phyloP scores from a whole-genome alignment of 1,284 basidiomycete genomes.

The Microbotryomycetes sp. region DNA sequence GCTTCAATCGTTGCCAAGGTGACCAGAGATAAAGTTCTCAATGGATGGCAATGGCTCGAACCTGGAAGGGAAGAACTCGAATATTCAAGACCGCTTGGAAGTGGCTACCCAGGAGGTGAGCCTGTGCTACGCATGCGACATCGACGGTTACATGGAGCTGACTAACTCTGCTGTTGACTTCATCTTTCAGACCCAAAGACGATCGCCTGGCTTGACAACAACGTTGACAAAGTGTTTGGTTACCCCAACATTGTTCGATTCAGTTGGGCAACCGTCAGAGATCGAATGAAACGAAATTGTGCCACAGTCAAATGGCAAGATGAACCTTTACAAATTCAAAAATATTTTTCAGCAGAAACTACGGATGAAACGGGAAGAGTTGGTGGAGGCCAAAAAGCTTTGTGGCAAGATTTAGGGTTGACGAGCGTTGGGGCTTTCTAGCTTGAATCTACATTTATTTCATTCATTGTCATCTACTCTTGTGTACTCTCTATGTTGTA shows the following conservation, averaged over 20 bases:
- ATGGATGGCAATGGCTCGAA: constrained; percentile 62
- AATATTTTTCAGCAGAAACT: constrained; percentile 27
- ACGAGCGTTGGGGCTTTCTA: constrained; percentile 25
- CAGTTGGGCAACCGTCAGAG: constrained; percentile 91
- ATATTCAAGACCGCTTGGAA: constrained; percentile 54
- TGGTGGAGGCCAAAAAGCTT: not conserved
- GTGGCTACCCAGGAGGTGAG: constrained; percentile 78
- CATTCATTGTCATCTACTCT: not conserved
- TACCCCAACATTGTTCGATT: constrained; percentile 87
- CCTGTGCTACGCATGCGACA: not conserved
- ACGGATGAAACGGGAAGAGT: not conserved
- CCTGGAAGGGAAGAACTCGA: constrained; percentile 23
- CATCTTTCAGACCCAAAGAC: constrained; percentile 73
- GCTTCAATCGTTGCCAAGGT: constrained; percentile 96
- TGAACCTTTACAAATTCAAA: constrained; percentile 29
- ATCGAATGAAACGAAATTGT: constrained; percentile 71
- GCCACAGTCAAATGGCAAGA: constrained; percentile 65
- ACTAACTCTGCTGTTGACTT: not conserved
- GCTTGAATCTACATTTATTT: not conserved
- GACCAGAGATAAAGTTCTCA: constrained; percentile 83
- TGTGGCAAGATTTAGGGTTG: constrained; percentile 28
- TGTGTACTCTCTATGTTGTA: not conserved
- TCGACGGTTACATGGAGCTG: too few species aligned
- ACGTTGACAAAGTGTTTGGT: constrained; percentile 83
- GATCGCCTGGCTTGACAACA: constrained; percentile 70